phyloP scores from a whole-genome alignment of 345 rosid genomes.

The Linum tenue region DNA sequence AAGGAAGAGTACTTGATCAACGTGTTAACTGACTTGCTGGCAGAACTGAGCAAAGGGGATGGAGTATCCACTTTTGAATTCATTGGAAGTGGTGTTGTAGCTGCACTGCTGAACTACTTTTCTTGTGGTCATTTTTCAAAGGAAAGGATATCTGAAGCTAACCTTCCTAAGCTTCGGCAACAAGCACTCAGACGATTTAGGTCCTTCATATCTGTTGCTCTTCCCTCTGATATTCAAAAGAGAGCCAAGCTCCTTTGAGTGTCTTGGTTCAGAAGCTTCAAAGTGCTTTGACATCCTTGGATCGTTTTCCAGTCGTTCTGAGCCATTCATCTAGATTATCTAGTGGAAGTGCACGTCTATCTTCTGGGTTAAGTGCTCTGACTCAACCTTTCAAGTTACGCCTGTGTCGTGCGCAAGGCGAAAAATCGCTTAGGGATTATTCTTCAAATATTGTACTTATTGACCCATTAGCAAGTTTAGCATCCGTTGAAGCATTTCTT shows the following conservation, averaged over 20 bases:
- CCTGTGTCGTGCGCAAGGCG: slow-evolving; percentile 85
- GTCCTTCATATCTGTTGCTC: slow-evolving; percentile 67
- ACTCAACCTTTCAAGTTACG: slow-evolving; percentile 94
- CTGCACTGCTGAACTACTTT: slow-evolving; percentile 82
- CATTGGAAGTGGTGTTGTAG: slow-evolving; percentile 95
- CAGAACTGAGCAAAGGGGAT: slow-evolving; percentile 87
- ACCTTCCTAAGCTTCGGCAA: slow-evolving; percentile 72
- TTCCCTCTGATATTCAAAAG: slow-evolving; percentile 45
- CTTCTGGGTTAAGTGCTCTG: slow-evolving; percentile 91
- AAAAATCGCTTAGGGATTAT: slow-evolving; percentile 88
- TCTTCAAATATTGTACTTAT: slow-evolving; percentile 91
- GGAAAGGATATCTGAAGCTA: slow-evolving; percentile 74
- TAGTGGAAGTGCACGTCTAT: slow-evolving; percentile 84
- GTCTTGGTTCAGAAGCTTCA: slow-evolving; percentile 95
- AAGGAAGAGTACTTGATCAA: slow-evolving; percentile 81
- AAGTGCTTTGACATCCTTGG: slow-evolving; percentile 83
- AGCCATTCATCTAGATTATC: slow-evolving; percentile 89
- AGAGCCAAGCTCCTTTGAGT: slow-evolving; percentile 53
- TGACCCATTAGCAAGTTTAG: slow-evolving; percentile 95
- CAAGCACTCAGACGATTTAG: slow-evolving; percentile 72
- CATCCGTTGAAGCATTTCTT: slow-evolving; percentile 92
- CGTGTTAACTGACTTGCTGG: slow-evolving; percentile 69
- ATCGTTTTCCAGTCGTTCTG: slow-evolving; percentile 92
- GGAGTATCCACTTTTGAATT: slow-evolving; percentile 99
- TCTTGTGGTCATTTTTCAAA: slow-evolving; percentile 80